Conservation (phyloP, 345 rosid species). For the Citrus sp. region DNA sequence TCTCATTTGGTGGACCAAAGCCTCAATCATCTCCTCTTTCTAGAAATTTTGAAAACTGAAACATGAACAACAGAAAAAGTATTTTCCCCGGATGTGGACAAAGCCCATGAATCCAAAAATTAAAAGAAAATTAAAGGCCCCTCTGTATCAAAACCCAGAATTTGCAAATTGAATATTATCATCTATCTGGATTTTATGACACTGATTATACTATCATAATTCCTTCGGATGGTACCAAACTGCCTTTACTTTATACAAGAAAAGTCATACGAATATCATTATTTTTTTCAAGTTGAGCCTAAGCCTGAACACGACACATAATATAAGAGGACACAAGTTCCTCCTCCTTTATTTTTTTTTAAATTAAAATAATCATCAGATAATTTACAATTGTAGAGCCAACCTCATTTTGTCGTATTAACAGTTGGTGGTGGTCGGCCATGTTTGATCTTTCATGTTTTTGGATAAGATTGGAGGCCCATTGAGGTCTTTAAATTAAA, state of each 20-base stretch:
- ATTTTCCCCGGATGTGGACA: neutral
- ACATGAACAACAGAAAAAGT: neutral
- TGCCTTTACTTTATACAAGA: neutral
- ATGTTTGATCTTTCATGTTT: neutral
- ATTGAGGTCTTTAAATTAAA: neutral
- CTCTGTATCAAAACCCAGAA: neutral
- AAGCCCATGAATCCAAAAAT: too few relatives aligned
- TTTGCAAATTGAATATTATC: neutral
- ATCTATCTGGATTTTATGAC: neutral
- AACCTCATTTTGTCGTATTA: neutral
- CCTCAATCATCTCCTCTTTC: neutral
- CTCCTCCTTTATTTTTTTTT: neutral
- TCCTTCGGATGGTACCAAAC: neutral
- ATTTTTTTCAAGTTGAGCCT: neutral
- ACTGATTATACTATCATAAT: neutral
- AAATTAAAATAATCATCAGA: neutral
- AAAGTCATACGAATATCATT: neutral
- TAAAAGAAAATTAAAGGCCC: neutral
- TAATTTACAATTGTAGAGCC: neutral
- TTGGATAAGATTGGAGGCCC: neutral
- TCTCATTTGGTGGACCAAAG: neutral
- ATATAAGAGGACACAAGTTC: neutral
- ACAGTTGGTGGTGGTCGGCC: constrained; percentile 11
- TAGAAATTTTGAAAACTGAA: constrained; percentile 1
- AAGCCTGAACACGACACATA: neutral